phyloP scores from a whole-genome alignment of 1,284 basidiomycete species.

The Leccinum brunneo-olivaceum region DNA sequence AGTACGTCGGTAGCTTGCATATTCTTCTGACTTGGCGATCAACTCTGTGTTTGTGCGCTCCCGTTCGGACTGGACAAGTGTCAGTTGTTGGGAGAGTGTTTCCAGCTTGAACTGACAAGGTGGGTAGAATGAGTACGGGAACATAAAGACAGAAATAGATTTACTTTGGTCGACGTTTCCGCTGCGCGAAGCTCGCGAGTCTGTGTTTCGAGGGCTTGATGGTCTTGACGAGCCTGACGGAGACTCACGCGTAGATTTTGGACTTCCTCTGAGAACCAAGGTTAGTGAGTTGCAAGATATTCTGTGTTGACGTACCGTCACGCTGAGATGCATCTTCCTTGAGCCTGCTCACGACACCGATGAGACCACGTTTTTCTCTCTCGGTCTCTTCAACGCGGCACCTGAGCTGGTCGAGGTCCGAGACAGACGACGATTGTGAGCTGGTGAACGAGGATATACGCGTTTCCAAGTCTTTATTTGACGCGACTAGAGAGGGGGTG shows the following conservation, averaged over 20 bases:
- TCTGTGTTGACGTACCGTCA: slow-evolving; percentile 42
- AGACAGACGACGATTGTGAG: slow-evolving; percentile 52
- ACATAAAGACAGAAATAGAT: background rate
- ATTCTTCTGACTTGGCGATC: slow-evolving; percentile 62
- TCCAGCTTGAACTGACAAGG: slow-evolving; percentile 67
- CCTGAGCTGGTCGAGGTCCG: slow-evolving; percentile 53
- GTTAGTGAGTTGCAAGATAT: slow-evolving; percentile 4
- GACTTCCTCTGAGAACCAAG: slow-evolving; percentile 51
- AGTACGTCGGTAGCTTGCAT: slow-evolving; percentile 60
- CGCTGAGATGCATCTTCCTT: slow-evolving; percentile 64
- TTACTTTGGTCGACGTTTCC: slow-evolving; percentile 66
- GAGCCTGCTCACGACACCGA: slow-evolving; percentile 65
- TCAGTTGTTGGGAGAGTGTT: slow-evolving; percentile 70
- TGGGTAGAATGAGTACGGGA: background rate
- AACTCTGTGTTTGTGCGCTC: slow-evolving; percentile 62
- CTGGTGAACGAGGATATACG: slow-evolving; percentile 47
- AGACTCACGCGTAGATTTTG: slow-evolving; percentile 59
- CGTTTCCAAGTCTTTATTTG: slow-evolving; percentile 46
- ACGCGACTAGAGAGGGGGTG: slow-evolving; percentile 35
- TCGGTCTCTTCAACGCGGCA: slow-evolving; percentile 64
- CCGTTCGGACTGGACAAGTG: slow-evolving; percentile 64
- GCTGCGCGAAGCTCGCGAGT: slow-evolving; percentile 62
- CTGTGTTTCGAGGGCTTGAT: slow-evolving; percentile 57
- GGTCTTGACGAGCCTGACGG: slow-evolving; percentile 70
- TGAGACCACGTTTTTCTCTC: slow-evolving; percentile 73